phyloP scores from a whole-genome alignment of 768 basidiomycete species.

The Paxillus rubicundulus region DNA sequence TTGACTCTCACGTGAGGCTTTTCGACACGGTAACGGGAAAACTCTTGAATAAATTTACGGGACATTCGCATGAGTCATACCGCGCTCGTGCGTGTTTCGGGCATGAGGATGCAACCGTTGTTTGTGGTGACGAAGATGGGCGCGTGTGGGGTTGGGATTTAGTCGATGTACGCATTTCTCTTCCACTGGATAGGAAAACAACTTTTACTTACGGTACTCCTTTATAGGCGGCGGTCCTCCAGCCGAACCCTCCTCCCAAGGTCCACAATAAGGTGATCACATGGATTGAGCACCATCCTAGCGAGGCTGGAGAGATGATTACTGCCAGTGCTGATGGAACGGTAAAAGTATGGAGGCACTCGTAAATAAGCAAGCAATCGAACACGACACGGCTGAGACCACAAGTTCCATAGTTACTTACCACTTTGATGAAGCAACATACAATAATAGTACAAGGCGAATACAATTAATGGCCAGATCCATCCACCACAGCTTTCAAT shows the following conservation, averaged over 20 bases:
- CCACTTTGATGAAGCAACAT: background rate
- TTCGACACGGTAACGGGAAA: constrained; percentile 84
- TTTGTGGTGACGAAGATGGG: constrained; percentile 91
- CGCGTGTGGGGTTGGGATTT: constrained; percentile 91
- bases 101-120: constrained; percentile 73
- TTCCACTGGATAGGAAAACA: background rate
- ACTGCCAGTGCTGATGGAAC: constrained; percentile 91
- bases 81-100: constrained; percentile 82
- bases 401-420: background rate
- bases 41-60: constrained; percentile 80
- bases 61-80: constrained; percentile 73
- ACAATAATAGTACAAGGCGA: constrained; percentile 21
- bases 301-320: constrained; percentile 76
- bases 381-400: background rate
- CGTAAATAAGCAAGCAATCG: constrained; percentile 19
- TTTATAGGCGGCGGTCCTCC: constrained; percentile 62
- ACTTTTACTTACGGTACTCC: background rate
- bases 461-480: constrained; percentile 19
- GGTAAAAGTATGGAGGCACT: constrained; percentile 81
- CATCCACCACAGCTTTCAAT: constrained; percentile 30
- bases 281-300: constrained; percentile 90
- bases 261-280: constrained; percentile 83
- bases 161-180: constrained; percentile 61
- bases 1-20: constrained; percentile 82
- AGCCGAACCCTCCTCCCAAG: constrained; percentile 72